Evolutionary conservation across 2,329 filamentous ascomycete genomes (phyloP).

Genomic region (Penicillium verrucosum): DNA sequence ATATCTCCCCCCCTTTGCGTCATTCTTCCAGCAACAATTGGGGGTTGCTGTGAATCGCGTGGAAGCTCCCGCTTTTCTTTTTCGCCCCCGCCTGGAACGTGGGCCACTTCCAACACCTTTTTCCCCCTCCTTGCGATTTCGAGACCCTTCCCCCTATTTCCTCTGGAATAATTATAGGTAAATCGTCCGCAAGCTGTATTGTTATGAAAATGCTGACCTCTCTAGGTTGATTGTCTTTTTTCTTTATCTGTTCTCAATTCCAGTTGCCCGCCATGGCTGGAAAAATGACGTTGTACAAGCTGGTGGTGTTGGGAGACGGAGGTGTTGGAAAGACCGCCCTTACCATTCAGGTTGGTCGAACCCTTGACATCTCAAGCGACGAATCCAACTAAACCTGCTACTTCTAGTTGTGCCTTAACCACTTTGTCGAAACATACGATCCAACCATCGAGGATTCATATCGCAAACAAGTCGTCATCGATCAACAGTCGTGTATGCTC

Average conservation of each 20-base stretch:
- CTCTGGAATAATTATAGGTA: not conserved
- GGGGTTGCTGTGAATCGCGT: conserved; percentile 6
- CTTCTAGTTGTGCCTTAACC: conserved; percentile 81
- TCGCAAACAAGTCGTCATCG: conserved; percentile 75
- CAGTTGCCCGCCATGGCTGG: conserved; percentile 64
- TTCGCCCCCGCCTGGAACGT: conserved; percentile 14
- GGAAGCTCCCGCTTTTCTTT: conserved; percentile 10
- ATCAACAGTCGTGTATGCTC: conserved; percentile 92
- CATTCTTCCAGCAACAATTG: conserved; percentile 1
- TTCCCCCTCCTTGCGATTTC: conserved; percentile 1
- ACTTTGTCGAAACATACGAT: conserved; percentile 91
- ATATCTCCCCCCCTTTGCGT: not conserved
- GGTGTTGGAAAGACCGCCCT: conserved; percentile 92
- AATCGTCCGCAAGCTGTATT: not conserved
- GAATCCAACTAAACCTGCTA: conserved; percentile 4
- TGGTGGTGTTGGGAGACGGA: conserved; percentile 92
- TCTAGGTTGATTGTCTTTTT: conserved; percentile 7
- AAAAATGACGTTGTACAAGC: conserved; percentile 93
- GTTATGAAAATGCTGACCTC: not conserved
- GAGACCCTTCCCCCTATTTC: conserved; percentile 1
- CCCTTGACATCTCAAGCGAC: not conserved
- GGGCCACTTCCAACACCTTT: conserved; percentile 13
- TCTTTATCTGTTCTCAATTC: not conserved
- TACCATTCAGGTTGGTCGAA: conserved; percentile 66
- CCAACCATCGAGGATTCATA: conserved; percentile 68